Percentiles rank a stretch among this genome's conserved stretches.
These are phyloP conservation scores for Biscogniauxia sp. DNA, from an alignment of 2,329 filamentous ascomycete species.

Conservation along the genomic window DNA sequence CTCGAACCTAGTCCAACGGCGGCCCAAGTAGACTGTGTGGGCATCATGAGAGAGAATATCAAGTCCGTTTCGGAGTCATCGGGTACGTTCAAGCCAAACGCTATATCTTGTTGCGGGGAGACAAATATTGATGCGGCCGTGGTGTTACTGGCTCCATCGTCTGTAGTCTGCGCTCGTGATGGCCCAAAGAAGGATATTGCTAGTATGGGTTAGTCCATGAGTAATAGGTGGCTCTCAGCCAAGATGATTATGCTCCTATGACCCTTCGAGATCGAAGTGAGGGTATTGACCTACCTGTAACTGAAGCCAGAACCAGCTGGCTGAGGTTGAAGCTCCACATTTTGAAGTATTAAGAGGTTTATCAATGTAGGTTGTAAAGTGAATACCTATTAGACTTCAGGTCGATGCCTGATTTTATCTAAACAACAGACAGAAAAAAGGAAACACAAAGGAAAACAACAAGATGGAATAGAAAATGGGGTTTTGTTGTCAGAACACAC, in stretches of 20 bases:
- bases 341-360: neutral
- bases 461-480: neutral
- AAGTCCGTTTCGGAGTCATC: constrained; percentile 55
- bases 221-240: neutral
- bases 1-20: constrained; percentile 53
- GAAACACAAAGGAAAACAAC: neutral
- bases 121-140: constrained; percentile 26
- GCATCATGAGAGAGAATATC: constrained; percentile 53
- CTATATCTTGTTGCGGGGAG: constrained; percentile 37
- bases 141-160: constrained; percentile 2
- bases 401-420: too few species aligned
- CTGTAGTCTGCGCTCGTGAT: constrained; percentile 16
- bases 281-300: constrained; percentile 6
- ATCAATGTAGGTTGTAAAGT: too few species aligned
- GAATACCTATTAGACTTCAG: too few species aligned
- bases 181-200: constrained; percentile 5
- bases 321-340: constrained; percentile 11
- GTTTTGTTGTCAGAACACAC: neutral
- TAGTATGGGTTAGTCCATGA: constrained; percentile 4
- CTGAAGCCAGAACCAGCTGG: constrained; percentile 22
- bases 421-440: neutral
- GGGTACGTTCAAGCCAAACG: constrained; percentile 71
- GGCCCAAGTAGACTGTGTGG: constrained; percentile 47
- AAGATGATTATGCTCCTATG: neutral
- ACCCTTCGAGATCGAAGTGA: neutral